phyloP scores from a whole-genome alignment of 495 filamentous ascomycete genomes.

The Alectoria sarmentosa region DNA sequence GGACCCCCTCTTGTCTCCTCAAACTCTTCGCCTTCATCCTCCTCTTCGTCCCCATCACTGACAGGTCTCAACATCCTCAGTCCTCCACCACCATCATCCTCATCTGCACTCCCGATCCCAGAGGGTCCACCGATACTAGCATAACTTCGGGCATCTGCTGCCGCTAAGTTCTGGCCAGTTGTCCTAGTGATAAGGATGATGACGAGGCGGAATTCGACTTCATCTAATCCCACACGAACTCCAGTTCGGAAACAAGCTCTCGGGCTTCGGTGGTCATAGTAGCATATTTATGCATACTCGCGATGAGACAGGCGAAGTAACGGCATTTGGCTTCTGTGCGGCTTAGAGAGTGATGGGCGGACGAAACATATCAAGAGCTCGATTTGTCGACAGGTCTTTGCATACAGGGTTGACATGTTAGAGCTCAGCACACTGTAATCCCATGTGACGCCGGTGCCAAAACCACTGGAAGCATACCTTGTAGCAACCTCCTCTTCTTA shows the following conservation, averaged over 20 bases:
- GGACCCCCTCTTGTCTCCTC: slow-evolving; percentile 28
- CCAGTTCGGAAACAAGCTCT: slow-evolving; percentile 85
- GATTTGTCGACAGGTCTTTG: too few species aligned
- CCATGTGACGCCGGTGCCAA: too few species aligned
- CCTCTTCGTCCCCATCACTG: slow-evolving; percentile 62
- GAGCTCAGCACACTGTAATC: too few species aligned
- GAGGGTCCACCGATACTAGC: slow-evolving; percentile 33
- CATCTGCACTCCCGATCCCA: slow-evolving; percentile 29
- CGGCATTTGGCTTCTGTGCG: slow-evolving; percentile 90
- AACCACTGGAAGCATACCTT: too few species aligned
- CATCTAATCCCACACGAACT: slow-evolving; percentile 98
- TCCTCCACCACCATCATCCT: slow-evolving; percentile 30
- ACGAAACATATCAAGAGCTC: too few species aligned
- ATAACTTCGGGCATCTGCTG: slow-evolving; percentile 22
- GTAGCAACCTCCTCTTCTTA: too few species aligned
- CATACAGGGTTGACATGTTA: too few species aligned
- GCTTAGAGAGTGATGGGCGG: slow-evolving; percentile 66
- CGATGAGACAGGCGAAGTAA: slow-evolving; percentile 87
- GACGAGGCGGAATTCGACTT: slow-evolving; percentile 66
- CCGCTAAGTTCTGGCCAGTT: background rate
- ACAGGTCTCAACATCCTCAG: slow-evolving; percentile 71
- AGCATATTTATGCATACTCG: slow-evolving; percentile 94
- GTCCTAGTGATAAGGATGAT: slow-evolving; percentile 20
- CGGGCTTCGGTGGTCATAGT: slow-evolving; percentile 74
- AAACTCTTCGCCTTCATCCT: slow-evolving; percentile 34